Conservation (phyloP, 2,329 filamentous ascomycete species). For the Scorias spongiosa region DNA sequence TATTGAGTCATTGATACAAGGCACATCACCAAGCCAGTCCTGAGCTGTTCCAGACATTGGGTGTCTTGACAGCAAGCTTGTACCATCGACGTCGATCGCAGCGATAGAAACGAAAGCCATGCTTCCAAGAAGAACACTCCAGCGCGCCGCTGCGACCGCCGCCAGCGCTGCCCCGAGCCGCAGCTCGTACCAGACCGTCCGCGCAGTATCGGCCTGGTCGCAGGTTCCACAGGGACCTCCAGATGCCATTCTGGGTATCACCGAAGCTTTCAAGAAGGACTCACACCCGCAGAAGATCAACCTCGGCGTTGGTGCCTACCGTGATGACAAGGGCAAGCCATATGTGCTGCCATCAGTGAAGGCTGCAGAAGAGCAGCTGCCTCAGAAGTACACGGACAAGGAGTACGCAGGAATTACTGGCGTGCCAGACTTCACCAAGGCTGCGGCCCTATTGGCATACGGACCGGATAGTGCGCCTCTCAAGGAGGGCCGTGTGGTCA, state of each 20-base stretch:
- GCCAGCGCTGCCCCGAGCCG: constrained; percentile 4
- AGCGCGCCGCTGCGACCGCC: constrained; percentile 9
- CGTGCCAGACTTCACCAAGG: constrained; percentile 83
- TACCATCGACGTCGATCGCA: too few species aligned
- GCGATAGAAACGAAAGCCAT: constrained; percentile 6
- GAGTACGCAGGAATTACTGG: constrained; percentile 97
- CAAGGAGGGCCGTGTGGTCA: constrained; percentile 60
- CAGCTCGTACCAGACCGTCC: constrained; percentile 23
- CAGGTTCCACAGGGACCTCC: constrained; percentile 88
- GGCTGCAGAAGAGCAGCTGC: constrained; percentile 73
- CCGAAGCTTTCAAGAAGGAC: constrained; percentile 98
- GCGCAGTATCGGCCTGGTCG: constrained; percentile 71
- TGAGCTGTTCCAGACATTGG: too few species aligned
- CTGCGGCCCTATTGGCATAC: constrained; percentile 82
- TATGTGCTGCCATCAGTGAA: constrained; percentile 92
- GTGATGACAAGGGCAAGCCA: constrained; percentile 94
- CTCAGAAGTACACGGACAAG: constrained; percentile 71
- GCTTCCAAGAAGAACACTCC: constrained; percentile 16
- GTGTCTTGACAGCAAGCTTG: too few species aligned
- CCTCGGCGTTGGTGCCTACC: constrained; percentile 95
- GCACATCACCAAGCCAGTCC: too few species aligned
- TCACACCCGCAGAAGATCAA: constrained; percentile 76
- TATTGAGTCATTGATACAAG: too few species aligned
- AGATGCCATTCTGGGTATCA: constrained; percentile 78
- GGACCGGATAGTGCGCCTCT: constrained; percentile 65